Percentiles rank a stretch among this genome's conserved stretches.
phyloP scores from a whole-genome alignment of 345 rosid genomes.

The Noccaea bulbosa region DNA sequence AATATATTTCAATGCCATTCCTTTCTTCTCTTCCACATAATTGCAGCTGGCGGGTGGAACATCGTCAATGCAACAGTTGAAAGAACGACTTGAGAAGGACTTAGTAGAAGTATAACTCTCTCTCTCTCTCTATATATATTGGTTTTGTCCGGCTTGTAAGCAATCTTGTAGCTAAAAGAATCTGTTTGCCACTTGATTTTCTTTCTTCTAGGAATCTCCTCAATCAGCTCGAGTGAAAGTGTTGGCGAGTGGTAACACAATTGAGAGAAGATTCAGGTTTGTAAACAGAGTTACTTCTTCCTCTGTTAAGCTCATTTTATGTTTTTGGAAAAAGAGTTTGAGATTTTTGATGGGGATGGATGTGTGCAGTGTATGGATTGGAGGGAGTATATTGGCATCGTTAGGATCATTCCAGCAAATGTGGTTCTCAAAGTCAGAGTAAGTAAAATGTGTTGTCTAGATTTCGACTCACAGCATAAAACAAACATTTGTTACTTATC shows the following conservation, averaged over 20 bases:
- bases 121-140: background rate
- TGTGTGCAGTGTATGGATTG: slow-evolving; percentile 84
- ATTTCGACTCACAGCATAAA: slow-evolving; percentile 45
- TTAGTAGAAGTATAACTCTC: slow-evolving; percentile 66
- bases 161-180: background rate
- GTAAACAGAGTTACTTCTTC: slow-evolving; percentile 8
- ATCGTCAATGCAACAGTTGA: slow-evolving; percentile 94
- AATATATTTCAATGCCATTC: background rate
- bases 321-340: background rate
- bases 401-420: slow-evolving; percentile 94
- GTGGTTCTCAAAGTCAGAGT: slow-evolving; percentile 76
- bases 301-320: background rate
- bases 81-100: slow-evolving; percentile 97
- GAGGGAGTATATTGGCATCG: slow-evolving; percentile 89
- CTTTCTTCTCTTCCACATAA: slow-evolving; percentile 2
- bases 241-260: slow-evolving; percentile 76
- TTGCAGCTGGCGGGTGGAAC: slow-evolving; percentile 94
- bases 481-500: background rate
- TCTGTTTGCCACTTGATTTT: slow-evolving; percentile 1
- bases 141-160: background rate
- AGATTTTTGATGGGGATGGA: slow-evolving; percentile 42
- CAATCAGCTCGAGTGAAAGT: slow-evolving; percentile 96
- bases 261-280: slow-evolving; percentile 42
- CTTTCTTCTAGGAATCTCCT: slow-evolving; percentile 76
- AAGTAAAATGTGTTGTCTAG: slow-evolving; percentile 50